Conservation (phyloP, 306 rosid genomes). For the Macrotyloma uniflorum region DNA sequence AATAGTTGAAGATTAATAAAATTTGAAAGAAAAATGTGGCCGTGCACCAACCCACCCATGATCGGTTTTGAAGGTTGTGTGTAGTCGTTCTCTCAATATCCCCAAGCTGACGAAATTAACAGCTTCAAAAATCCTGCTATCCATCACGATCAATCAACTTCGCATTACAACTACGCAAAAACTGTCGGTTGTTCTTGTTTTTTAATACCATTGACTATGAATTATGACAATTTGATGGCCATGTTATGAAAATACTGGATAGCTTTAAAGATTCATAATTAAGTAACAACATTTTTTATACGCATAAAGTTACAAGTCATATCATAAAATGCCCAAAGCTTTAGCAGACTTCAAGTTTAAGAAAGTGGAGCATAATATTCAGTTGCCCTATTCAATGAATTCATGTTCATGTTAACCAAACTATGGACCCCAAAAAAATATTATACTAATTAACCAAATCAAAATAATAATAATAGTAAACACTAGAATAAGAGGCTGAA, state of each 20-base stretch:
- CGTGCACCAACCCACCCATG: background rate
- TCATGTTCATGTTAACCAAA: background rate
- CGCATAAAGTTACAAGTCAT: background rate
- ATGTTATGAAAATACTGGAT: background rate
- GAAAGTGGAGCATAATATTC: background rate
- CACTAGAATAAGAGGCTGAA: background rate
- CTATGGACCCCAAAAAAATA: background rate
- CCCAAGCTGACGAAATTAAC: background rate
- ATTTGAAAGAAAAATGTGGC: background rate
- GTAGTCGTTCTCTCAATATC: constrained; percentile 5
- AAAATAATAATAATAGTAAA: background rate
- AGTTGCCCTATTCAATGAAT: background rate
- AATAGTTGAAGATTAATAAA: background rate
- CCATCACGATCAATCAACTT: background rate
- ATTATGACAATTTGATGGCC: background rate
- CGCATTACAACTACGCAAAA: background rate
- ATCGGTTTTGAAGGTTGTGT: background rate
- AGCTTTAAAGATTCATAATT: background rate
- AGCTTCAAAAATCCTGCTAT: constrained; percentile 8
- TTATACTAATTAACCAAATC: background rate
- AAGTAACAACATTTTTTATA: constrained; percentile 1
- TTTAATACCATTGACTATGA: constrained; percentile 8
- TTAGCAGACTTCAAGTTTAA: background rate
- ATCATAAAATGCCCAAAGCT: constrained; percentile 2
- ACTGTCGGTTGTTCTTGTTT: constrained; percentile 10